Conservation (phyloP, 2,329 filamentous ascomycete species). For the Fusarium kyushuense region DNA sequence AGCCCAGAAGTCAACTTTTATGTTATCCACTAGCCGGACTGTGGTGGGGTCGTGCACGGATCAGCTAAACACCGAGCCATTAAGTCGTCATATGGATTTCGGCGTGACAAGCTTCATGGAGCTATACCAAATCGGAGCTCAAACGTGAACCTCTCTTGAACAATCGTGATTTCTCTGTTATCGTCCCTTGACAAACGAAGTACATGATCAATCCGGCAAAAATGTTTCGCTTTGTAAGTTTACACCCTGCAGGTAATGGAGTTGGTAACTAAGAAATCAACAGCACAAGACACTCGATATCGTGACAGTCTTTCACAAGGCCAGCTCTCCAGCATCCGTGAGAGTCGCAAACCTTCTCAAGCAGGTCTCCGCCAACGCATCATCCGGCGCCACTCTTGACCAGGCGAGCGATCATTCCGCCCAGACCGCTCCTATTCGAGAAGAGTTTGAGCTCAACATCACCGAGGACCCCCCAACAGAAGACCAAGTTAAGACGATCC, state of each 20-base stretch:
- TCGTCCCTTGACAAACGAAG: background rate
- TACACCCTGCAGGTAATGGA: background rate
- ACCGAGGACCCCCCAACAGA: conserved; percentile 83
- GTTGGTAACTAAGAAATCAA: conserved; percentile 34
- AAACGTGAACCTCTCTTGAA: conserved; percentile 38
- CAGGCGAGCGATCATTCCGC: conserved; percentile 79
- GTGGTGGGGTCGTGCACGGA: conserved; percentile 40
- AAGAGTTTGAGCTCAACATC: conserved; percentile 88
- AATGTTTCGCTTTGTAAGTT: conserved; percentile 63
- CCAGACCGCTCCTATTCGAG: conserved; percentile 66
- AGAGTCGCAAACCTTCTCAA: conserved; percentile 83
- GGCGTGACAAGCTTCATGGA: conserved; percentile 45
- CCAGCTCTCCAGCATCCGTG: conserved; percentile 77
- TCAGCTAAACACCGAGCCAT: conserved; percentile 42
- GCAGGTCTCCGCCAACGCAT: conserved; percentile 78
- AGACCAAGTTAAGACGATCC: conserved; percentile 85
- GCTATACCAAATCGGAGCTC: conserved; percentile 47
- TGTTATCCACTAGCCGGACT: too few species aligned
- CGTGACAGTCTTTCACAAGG: conserved; percentile 95
- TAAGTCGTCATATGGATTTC: conserved; percentile 39
- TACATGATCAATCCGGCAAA: conserved; percentile 34
- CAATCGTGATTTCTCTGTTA: background rate
- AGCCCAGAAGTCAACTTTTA: too few species aligned
- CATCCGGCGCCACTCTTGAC: conserved; percentile 76
- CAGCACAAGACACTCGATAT: conserved; percentile 88